phyloP scores from a whole-genome alignment of 768 basidiomycete genomes.

The Agrocybe praecox region DNA sequence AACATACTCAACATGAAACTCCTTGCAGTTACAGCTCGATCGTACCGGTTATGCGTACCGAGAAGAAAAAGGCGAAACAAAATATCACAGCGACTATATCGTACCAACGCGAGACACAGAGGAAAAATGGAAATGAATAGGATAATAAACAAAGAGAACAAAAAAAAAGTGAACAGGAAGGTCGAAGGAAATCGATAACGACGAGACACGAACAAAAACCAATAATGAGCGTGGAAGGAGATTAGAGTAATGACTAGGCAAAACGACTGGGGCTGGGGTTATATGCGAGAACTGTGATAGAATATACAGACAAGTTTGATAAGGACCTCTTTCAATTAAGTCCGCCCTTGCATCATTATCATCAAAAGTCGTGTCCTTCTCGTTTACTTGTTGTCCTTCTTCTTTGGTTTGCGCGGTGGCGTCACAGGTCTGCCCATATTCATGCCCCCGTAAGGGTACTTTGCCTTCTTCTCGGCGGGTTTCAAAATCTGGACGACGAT shows the following conservation, averaged over 20 bases:
- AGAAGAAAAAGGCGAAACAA: not conserved
- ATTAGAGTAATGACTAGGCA: not conserved
- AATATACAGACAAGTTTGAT: slow-evolving; percentile 7
- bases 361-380: not conserved
- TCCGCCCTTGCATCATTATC: slow-evolving; percentile 13
- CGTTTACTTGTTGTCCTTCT: slow-evolving; percentile 76
- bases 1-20: too few relatives aligned
- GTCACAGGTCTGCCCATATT: slow-evolving; percentile 89
- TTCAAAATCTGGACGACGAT: slow-evolving; percentile 78
- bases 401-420: slow-evolving; percentile 97
- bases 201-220: slow-evolving; percentile 4
- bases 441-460: slow-evolving; percentile 87
- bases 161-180: slow-evolving; percentile 6
- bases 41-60: not conserved
- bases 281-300: slow-evolving; percentile 6
- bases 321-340: not conserved
- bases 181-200: slow-evolving; percentile 10
- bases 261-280: not conserved
- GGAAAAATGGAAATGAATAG: slow-evolving; percentile 3
- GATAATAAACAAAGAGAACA: slow-evolving; percentile 7
- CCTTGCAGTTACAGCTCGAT: not conserved
- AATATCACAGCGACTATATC: slow-evolving; percentile 17
- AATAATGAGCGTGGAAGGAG: slow-evolving; percentile 3
- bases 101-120: slow-evolving; percentile 14
- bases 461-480: slow-evolving; percentile 98